These are phyloP conservation scores for Neurospora crassa DNA, from an alignment of 2,329 filamentous ascomycete species.

Conservation along the genomic window DNA sequence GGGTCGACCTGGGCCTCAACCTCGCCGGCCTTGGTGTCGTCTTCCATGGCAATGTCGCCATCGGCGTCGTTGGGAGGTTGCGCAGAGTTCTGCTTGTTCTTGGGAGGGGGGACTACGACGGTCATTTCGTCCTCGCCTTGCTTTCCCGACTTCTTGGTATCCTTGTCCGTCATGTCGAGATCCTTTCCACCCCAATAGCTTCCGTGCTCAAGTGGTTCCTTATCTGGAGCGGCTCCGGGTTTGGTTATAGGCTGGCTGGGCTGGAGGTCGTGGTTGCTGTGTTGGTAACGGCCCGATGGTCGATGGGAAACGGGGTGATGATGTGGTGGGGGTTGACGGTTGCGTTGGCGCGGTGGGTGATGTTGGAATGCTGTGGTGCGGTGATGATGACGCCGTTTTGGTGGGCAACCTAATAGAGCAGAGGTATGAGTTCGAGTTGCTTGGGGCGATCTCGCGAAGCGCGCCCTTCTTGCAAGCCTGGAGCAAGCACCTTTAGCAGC, in stretches of 20 bases:
- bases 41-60: slow-evolving; percentile 64
- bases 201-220: slow-evolving; percentile 60
- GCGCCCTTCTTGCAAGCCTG: not conserved
- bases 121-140: slow-evolving; percentile 73
- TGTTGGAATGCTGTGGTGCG: not conserved
- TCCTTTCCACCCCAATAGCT: slow-evolving; percentile 54
- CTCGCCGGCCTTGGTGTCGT: slow-evolving; percentile 38
- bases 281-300: slow-evolving; percentile 1
- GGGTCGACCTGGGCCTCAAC: slow-evolving; percentile 50
- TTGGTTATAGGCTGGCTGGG: slow-evolving; percentile 45
- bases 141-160: slow-evolving; percentile 57
- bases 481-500: not conserved
- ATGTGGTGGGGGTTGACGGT: slow-evolving; percentile 1
- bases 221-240: slow-evolving; percentile 65
- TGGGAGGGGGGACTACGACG: slow-evolving; percentile 66
- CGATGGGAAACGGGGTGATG: slow-evolving; percentile 11
- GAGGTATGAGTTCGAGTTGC: not conserved
- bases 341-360: not conserved
- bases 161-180: slow-evolving; percentile 57
- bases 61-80: slow-evolving; percentile 51
- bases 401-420: not conserved
- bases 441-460: not conserved
- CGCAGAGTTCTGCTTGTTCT: slow-evolving; percentile 50
- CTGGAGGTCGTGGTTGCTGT: not conserved
- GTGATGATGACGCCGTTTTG: not conserved